These are phyloP conservation scores for Coemansia sp. DNA, from an alignment of 192 early-diverging fungal genomes.

Conservation along the genomic window DNA sequence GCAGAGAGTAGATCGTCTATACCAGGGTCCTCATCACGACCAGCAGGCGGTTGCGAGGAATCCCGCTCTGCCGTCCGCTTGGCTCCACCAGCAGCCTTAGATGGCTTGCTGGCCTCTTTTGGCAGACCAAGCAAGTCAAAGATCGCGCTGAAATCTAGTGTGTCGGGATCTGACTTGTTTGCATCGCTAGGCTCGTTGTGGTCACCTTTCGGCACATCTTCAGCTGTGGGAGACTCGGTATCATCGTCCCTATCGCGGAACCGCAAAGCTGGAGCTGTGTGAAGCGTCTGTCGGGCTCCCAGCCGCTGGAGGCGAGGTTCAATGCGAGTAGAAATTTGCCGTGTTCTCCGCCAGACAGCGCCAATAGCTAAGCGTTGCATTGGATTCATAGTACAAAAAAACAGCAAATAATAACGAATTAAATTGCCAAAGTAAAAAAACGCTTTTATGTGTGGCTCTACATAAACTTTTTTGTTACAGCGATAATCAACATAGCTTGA, in stretches of 20 bases:
- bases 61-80: not conserved
- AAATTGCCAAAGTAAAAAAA: not conserved
- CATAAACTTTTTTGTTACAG: not conserved
- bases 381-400: constrained; percentile 4
- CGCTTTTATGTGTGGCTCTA: not conserved
- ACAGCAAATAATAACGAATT: not conserved
- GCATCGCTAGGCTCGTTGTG: constrained; percentile 9
- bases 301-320: not conserved
- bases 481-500: not conserved
- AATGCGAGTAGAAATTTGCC: not conserved
- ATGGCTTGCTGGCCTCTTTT: not conserved
- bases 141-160: constrained; percentile 27
- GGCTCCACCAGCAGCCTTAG: not conserved
- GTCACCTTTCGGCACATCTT: not conserved
- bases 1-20: constrained; percentile 31
- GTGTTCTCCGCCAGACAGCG: constrained; percentile 1
- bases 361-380: not conserved
- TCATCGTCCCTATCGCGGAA: constrained; percentile 1
- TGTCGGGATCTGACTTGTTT: not conserved
- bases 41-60: not conserved
- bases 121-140: constrained; percentile 33
- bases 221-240: not conserved
- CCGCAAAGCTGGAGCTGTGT: not conserved
- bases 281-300: not conserved
- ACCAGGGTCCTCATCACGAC: constrained; percentile 10